Base-by-base conservation (phyloP, 495 filamentous ascomycete genomes). In the Aspergillus diversus region DNA sequence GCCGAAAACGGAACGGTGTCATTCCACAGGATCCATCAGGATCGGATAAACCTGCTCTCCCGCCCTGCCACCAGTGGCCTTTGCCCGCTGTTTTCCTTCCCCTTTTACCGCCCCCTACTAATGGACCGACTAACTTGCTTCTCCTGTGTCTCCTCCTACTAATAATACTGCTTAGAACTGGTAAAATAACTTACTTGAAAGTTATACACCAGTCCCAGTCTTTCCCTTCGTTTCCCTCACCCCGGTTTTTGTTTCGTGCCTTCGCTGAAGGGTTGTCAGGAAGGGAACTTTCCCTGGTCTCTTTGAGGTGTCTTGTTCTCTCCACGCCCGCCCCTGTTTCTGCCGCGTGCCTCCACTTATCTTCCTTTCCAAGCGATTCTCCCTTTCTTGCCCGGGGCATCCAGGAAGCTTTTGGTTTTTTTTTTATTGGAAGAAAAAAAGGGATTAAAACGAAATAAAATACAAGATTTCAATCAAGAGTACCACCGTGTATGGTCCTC, bases 161-260 rank as follows among this genome's bases (percentile, higher is more conserved):
- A 56, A 55, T 65, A 55, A 59, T 63, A 57, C 63, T 64, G 61
- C 61, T 63, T 49, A 21, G 57, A 52, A 59, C 61, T 64, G 64
- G 64, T 66, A 68, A 68, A 64, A 66, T 68, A 66, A 61, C 63
- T 66, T 68, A 66, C 63, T 66, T 53, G 61, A 63, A 62, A 65
- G 37, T 33, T 65, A 61, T 65, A 69, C 67, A 48, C 65, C 59
- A 60, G 33, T 65, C 61, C 53, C 56, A 32, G 35, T 60, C n/a
- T n/a, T n/a, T 56, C 50, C 63, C 57, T 53, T 61, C 66, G 53
- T 60, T 70, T 67, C 57, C 58, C 37, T 59, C 27, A 16, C 64
- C 55, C 56, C 51, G 54, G 64, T 56, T 63, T 39, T 52, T 55
- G 51, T 59, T 53, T 53, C 37, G 51, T 64, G 31, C 7, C n/a